These are phyloP conservation scores for Termitomyces titanicus DNA, from an alignment of 768 basidiomycete species.

Conservation along the genomic window DNA sequence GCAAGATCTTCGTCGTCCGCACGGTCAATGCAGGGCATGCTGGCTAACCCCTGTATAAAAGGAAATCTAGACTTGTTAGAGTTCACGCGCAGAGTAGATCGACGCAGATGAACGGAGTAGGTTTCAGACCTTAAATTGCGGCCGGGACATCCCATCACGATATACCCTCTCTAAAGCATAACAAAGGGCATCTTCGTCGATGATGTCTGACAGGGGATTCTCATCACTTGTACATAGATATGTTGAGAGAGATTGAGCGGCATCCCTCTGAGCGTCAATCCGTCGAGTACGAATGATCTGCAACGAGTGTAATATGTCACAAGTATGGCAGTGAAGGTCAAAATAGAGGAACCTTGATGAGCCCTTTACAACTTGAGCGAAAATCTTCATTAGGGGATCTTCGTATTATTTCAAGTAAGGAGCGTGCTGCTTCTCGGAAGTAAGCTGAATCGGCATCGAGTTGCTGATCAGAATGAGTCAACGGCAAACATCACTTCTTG, in stretches of 20 bases:
- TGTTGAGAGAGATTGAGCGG: slow-evolving; percentile 25
- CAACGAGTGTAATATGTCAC: neutral
- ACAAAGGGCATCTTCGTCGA: slow-evolving; percentile 34
- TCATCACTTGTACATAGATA: slow-evolving; percentile 19
- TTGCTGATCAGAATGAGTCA: slow-evolving; percentile 37
- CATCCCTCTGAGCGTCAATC: slow-evolving; percentile 17
- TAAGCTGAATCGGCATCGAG: slow-evolving; percentile 49
- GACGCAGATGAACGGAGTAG: neutral
- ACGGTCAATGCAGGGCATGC: slow-evolving; percentile 7
- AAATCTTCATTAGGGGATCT: slow-evolving; percentile 52
- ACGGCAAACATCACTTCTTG: neutral
- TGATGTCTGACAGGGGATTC: slow-evolving; percentile 15
- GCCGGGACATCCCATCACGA: slow-evolving; percentile 34
- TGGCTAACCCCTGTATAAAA: slow-evolving; percentile 10
- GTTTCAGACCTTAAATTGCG: slow-evolving; percentile 44
- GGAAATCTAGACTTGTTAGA: slow-evolving; percentile 1
- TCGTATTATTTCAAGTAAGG: slow-evolving; percentile 46
- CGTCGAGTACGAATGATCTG: slow-evolving; percentile 29
- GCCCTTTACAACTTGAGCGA: slow-evolving; percentile 35
- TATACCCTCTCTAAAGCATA: slow-evolving; percentile 43
- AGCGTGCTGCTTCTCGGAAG: slow-evolving; percentile 45
- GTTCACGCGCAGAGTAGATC: slow-evolving; percentile 26
- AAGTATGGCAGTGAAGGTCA: neutral
- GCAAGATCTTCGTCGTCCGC: slow-evolving; percentile 19
- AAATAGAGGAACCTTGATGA: slow-evolving; percentile 41